A percentile compares a stretch with the other conserved stretches of the same genome.
Conservation (phyloP, 2,329 filamentous ascomycete species). For the Tolypocladium album region DNA sequence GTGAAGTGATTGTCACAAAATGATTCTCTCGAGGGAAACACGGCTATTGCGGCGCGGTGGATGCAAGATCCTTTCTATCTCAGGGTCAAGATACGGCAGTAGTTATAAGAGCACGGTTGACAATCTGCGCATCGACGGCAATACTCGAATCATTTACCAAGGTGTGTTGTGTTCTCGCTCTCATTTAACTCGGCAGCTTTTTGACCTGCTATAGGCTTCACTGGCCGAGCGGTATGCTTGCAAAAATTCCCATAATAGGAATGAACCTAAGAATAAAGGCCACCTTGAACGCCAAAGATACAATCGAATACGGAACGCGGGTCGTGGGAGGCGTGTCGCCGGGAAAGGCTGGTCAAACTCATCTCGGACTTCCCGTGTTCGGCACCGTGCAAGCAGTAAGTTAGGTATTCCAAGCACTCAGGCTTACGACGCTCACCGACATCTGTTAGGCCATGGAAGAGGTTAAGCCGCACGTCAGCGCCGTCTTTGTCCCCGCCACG, state of each 20-base stretch:
- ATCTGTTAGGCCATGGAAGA: constrained; percentile 17
- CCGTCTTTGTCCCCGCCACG: constrained; percentile 62
- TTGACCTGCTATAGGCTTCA: constrained; percentile 19
- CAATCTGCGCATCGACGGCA: constrained; percentile 15
- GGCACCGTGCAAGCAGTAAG: constrained; percentile 20
- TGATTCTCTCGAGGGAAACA: not conserved
- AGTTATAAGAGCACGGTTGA: constrained; percentile 16
- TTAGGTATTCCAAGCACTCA: not conserved
- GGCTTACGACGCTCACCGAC: not conserved
- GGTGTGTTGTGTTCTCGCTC: constrained; percentile 7
- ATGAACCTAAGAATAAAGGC: constrained; percentile 12
- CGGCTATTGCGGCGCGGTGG: not conserved
- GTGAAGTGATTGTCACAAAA: not conserved
- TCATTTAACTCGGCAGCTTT: not conserved
- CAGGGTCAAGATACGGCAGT: not conserved
- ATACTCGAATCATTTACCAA: constrained; percentile 25
- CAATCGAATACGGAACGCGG: constrained; percentile 25
- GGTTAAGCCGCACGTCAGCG: constrained; percentile 51
- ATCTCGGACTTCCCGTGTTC: constrained; percentile 25
- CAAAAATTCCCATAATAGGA: not conserved
- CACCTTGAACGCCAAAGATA: constrained; percentile 25
- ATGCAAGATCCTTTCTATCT: not conserved
- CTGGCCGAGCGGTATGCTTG: constrained; percentile 22
- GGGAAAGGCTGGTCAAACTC: constrained; percentile 20
- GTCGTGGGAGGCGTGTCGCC: constrained; percentile 28